Percentiles rank a stretch among this genome's conserved stretches.
Conservation (phyloP, 31 red algal species). For the Porphyra umbilicalis region DNA sequence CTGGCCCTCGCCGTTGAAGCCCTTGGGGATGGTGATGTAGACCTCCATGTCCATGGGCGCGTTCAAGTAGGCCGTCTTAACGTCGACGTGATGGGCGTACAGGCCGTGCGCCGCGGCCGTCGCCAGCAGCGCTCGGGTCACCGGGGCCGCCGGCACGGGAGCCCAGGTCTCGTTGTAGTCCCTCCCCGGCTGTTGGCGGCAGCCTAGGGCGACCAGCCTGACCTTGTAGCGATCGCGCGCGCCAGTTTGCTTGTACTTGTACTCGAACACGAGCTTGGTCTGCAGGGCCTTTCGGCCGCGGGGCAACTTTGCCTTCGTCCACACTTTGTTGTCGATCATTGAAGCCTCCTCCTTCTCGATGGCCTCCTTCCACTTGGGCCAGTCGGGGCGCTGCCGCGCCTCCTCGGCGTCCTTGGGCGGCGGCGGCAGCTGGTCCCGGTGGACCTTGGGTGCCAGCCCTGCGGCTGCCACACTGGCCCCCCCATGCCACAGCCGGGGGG, state of each 20-base stretch:
- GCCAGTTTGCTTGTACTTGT: no score
- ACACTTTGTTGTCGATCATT: not conserved
- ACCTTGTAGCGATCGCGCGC: no score
- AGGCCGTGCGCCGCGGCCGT: slow-evolving; percentile 13
- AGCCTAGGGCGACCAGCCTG: no score
- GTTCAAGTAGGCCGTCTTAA: slow-evolving; percentile 36
- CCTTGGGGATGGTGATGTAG: slow-evolving; percentile 20
- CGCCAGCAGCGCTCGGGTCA: slow-evolving; percentile 11
- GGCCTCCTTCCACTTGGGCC: not conserved
- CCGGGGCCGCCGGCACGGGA: slow-evolving; percentile 2
- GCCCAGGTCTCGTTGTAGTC: not conserved
- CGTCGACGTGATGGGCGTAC: slow-evolving; percentile 14
- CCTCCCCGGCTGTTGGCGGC: no score
- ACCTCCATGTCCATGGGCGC: slow-evolving; percentile 24
- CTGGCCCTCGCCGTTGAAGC: not conserved
- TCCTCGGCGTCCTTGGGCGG: no score
- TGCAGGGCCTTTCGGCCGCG: not conserved
- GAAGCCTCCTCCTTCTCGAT: slow-evolving; percentile 4
- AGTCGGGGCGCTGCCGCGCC: slow-evolving; percentile 1
- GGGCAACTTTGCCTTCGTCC: not conserved
- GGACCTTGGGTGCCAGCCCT: no score
- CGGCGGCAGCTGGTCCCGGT: no score
- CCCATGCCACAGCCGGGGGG: no score
- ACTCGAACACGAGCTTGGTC: slow-evolving; percentile 9
- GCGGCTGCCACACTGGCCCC: no score